Base-by-base conservation (phyloP, 2,329 filamentous ascomycete species). In the Sporothrix sp. region DNA sequence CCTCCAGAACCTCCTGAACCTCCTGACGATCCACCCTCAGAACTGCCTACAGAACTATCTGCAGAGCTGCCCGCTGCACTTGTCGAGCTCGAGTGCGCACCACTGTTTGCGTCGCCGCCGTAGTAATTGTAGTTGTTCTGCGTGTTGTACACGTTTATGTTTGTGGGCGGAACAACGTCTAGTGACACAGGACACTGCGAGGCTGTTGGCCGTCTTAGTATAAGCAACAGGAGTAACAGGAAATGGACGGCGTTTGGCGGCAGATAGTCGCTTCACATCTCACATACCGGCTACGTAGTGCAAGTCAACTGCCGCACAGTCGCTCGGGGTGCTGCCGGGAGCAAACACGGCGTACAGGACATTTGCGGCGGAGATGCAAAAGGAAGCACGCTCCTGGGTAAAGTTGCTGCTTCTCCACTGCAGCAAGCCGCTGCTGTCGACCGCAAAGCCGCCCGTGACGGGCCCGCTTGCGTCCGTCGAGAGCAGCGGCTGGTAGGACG, bases 101-200 rank as follows among this genome's bases (percentile, higher is more conserved):
- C 32, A 11, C 13, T 14, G 13, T 11, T 11, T 33, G 32, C 21
- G 9, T 11, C 14, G 11, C 32, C 40, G 16, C 48, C 50, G 37
- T 47, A 47, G 21, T n/a, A 28, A 6, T 28, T 6, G 25, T 48
- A 52, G 38, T 52, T 48, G 32, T 52, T 48, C 10, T 48, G 16
- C n/a, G 45, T 48, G 10, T 44, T 48, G 18, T 52, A 33, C 4
- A 52, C 37, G 45, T 48, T 48, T 16, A 52, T 25, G 5, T 33
- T 52, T 7, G 50, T 48, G 14, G 38, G 16, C 7, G 27, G 16
- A 20, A 23, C 23, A 13, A 28, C 23, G 6, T 44, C 18, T 13
- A 20, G 5, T 13, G 45, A 30, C 18, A 33, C 8, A 3, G 35
- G 35, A 4, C 45, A 39, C n/a, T 25, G 10, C 1, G 45, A 32